Evolutionary conservation across 2,329 filamentous ascomycete genomes (phyloP).

Genomic region (Hortaea werneckii): DNA sequence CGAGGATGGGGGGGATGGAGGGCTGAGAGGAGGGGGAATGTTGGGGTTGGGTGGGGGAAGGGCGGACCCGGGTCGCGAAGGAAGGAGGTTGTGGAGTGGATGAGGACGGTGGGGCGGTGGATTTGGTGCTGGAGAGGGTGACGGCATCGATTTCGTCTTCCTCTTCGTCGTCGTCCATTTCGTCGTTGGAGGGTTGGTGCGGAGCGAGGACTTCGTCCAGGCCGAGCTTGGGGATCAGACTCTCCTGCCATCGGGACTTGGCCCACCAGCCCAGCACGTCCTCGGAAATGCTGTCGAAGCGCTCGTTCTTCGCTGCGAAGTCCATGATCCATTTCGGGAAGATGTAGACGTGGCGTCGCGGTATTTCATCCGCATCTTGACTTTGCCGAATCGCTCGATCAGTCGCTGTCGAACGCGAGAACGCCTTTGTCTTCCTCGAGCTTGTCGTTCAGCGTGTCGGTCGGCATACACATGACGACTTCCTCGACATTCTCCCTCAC

Average conservation of each 20-base stretch:
- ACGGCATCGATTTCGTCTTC: slow-evolving; percentile 3
- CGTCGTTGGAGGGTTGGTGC: slow-evolving; percentile 10
- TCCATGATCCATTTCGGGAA: slow-evolving; percentile 87
- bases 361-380: slow-evolving; percentile 73
- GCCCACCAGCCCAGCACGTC: slow-evolving; percentile 94
- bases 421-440: slow-evolving; percentile 66
- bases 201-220: slow-evolving; percentile 53
- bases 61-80: slow-evolving; percentile 26
- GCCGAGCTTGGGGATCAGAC: slow-evolving; percentile 66
- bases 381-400: slow-evolving; percentile 60
- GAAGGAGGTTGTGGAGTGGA: slow-evolving; percentile 19
- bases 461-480: slow-evolving; percentile 76
- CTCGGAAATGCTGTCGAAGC: slow-evolving; percentile 78
- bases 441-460: slow-evolving; percentile 77
- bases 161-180: slow-evolving; percentile 16
- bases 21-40: slow-evolving; percentile 6
- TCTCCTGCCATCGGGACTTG: slow-evolving; percentile 82
- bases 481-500: slow-evolving; percentile 61
- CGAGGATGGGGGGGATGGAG: slow-evolving; percentile 59
- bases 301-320: slow-evolving; percentile 68
- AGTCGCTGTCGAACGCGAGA: slow-evolving; percentile 68
- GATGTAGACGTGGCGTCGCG: slow-evolving; percentile 92
- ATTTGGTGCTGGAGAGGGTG: slow-evolving; percentile 42
- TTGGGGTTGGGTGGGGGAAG: background rate
- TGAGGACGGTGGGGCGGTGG: slow-evolving; percentile 23